These are phyloP conservation scores for Candida ficus DNA, from an alignment of 805 yeast species.

Conservation along the genomic window DNA sequence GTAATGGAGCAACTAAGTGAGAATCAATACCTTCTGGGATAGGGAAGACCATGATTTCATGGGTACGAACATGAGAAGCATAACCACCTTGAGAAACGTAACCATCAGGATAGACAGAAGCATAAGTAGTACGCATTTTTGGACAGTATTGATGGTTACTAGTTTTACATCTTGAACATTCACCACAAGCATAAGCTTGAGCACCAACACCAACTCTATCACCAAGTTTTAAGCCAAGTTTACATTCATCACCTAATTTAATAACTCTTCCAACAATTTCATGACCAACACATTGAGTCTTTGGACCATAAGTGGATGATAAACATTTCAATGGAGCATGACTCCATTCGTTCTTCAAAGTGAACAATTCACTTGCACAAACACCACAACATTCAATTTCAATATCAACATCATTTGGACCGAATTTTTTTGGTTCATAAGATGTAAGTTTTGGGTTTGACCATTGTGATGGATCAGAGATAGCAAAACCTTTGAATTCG, in stretches of 20 bases:
- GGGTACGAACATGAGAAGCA: slow-evolving; percentile 59
- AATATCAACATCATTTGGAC: slow-evolving; percentile 44
- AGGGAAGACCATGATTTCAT: slow-evolving; percentile 58
- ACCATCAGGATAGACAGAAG: slow-evolving; percentile 40
- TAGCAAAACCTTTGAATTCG: slow-evolving; percentile 59
- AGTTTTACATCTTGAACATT: slow-evolving; percentile 53
- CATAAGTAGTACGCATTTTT: slow-evolving; percentile 46
- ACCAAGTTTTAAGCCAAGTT: slow-evolving; percentile 48
- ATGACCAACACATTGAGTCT: slow-evolving; percentile 57
- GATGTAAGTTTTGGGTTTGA: slow-evolving; percentile 46
- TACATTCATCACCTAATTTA: slow-evolving; percentile 53
- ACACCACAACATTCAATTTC: slow-evolving; percentile 60
- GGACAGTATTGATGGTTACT: slow-evolving; percentile 56
- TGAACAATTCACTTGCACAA: slow-evolving; percentile 61
- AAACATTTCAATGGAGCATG: slow-evolving; percentile 19
- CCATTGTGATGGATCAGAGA: slow-evolving; percentile 47
- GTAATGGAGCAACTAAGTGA: slow-evolving; percentile 60
- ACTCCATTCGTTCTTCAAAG: slow-evolving; percentile 49
- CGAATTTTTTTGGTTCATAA: slow-evolving; percentile 44
- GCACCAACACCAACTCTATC: slow-evolving; percentile 84
- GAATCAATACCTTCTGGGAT: slow-evolving; percentile 52
- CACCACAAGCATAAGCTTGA: slow-evolving; percentile 51
- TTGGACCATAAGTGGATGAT: slow-evolving; percentile 26
- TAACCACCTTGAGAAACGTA: slow-evolving; percentile 59
- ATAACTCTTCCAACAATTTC: slow-evolving; percentile 60